phyloP scores from a whole-genome alignment of 352 stramenopile genomes.

The Saprolegnia diclina region DNA sequence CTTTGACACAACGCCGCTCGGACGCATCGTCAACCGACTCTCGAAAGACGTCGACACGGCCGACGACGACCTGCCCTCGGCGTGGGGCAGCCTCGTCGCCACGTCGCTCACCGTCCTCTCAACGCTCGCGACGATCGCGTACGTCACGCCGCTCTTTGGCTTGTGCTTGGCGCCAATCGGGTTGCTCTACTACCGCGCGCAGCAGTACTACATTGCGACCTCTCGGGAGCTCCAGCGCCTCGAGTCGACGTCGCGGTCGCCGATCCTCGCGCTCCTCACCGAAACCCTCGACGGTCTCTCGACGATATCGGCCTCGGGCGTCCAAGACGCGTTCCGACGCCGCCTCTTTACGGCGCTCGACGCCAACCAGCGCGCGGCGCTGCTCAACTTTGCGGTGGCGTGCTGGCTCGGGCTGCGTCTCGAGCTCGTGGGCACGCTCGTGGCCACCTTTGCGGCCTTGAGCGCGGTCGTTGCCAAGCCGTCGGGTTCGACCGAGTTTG shows the following conservation, averaged over 20 bases:
- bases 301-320: slow-evolving; percentile 71
- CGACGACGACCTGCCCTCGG: slow-evolving; percentile 73
- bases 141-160: slow-evolving; percentile 52
- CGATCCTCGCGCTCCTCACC: slow-evolving; percentile 83
- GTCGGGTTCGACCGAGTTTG: slow-evolving; percentile 32
- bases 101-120: slow-evolving; percentile 50
- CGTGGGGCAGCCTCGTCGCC: slow-evolving; percentile 27
- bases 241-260: slow-evolving; percentile 71
- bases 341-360: slow-evolving; percentile 23
- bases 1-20: slow-evolving; percentile 89
- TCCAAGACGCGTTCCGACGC: slow-evolving; percentile 20
- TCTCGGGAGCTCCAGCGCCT: slow-evolving; percentile 83
- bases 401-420: slow-evolving; percentile 88
- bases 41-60: slow-evolving; percentile 87
- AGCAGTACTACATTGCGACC: slow-evolving; percentile 71
- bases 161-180: slow-evolving; percentile 51
- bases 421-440: slow-evolving; percentile 60
- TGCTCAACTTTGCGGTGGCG: slow-evolving; percentile 73
- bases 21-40: slow-evolving; percentile 92
- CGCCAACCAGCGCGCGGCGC: slow-evolving; percentile 46
- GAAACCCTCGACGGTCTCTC: slow-evolving; percentile 87
- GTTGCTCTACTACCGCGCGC: slow-evolving; percentile 60
- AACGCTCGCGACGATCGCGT: slow-evolving; percentile 53
- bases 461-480: slow-evolving; percentile 2
- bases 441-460: slow-evolving; percentile 11